Evolutionary conservation across 2,329 filamentous ascomycete species (phyloP), one percentile per base, ranked within the genome.

Genomic region (Hypoxylon sp.): DNA sequence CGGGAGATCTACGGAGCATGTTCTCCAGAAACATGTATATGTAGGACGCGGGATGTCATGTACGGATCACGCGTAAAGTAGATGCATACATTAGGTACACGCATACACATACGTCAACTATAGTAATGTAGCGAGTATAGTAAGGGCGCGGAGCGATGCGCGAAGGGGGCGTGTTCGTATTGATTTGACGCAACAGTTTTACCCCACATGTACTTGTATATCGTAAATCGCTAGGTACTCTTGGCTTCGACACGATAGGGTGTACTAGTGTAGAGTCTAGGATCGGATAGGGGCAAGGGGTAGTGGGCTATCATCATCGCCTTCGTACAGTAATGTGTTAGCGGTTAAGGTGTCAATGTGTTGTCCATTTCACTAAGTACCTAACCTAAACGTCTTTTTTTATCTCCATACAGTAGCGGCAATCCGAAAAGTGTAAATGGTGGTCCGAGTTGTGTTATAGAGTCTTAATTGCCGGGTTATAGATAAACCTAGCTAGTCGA

Each of bases 11-110:
- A 57, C 54, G 30, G 54, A 54, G 51, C 7, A 46, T 42, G 52
- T 61, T 51, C 58, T 56, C 40, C 44, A 54, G 42, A 57, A 24
- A 44, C 20, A 24, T 36, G 38, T 36, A 3, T 26, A 3, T 26
- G 24, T 26, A 58, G 46, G 50, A 55, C 36, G 60, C 52, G 59
- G 61, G 65, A 67, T 67, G 65, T 59, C 53, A 60, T 57, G 24
- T 61, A 57, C 8, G 48, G 12, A 61, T 52, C 51, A 53, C 57
- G 52, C 62, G 48, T 61, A 63, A n/a, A 55, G 38, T 26, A 61
- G 40, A 18, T 30, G 30, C 48, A 53, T 50, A 14, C 28, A 32
- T 3, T 6, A 26, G 3, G 6, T 26, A 26, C 24, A 26, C 6
- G 16, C 2, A 56, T 38, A 33, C 24, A 42, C 42, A 44, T 32